These are phyloP conservation scores for Rubroshorea leprosula DNA, from an alignment of 345 rosid genomes.

Conservation along the genomic window DNA sequence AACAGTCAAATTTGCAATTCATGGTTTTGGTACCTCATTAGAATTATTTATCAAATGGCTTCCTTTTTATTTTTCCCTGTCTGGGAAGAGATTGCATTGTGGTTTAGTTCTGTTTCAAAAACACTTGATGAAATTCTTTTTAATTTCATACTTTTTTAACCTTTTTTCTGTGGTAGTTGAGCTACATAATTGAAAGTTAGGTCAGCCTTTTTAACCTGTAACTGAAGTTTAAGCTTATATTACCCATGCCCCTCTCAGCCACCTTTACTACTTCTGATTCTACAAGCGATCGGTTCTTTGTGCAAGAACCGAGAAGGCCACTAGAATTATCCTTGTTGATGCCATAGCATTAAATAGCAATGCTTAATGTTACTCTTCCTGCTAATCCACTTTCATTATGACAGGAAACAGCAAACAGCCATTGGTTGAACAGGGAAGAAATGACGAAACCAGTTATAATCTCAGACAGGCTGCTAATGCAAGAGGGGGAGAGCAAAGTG, in stretches of 20 bases:
- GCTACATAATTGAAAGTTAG: too few relatives aligned
- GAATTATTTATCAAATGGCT: not conserved
- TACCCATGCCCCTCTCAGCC: not conserved
- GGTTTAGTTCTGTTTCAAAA: not conserved
- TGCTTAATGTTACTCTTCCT: not conserved
- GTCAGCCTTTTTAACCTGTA: too few relatives aligned
- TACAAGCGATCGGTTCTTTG: too few relatives aligned
- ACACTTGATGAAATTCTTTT: not conserved
- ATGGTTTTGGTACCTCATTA: slow-evolving; percentile 30
- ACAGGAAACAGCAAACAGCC: slow-evolving; percentile 32
- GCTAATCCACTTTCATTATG: not conserved
- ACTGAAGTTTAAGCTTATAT: too few relatives aligned
- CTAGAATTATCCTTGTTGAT: too few relatives aligned
- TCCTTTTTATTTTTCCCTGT: not conserved
- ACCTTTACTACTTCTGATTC: too few relatives aligned
- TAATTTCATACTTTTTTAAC: not conserved
- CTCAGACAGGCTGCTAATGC: slow-evolving; percentile 30
- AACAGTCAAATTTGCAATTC: slow-evolving; percentile 16
- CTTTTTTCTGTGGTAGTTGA: too few relatives aligned
- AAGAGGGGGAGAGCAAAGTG: slow-evolving; percentile 15
- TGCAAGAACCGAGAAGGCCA: too few relatives aligned
- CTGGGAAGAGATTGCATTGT: not conserved
- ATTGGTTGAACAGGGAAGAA: slow-evolving; percentile 30
- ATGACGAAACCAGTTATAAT: slow-evolving; percentile 39
- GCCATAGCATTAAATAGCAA: too few relatives aligned